Evolutionary conservation across 2,329 filamentous ascomycete genomes (phyloP), one percentile per base, ranked within the genome.

Genomic region (Septoria linicola): DNA sequence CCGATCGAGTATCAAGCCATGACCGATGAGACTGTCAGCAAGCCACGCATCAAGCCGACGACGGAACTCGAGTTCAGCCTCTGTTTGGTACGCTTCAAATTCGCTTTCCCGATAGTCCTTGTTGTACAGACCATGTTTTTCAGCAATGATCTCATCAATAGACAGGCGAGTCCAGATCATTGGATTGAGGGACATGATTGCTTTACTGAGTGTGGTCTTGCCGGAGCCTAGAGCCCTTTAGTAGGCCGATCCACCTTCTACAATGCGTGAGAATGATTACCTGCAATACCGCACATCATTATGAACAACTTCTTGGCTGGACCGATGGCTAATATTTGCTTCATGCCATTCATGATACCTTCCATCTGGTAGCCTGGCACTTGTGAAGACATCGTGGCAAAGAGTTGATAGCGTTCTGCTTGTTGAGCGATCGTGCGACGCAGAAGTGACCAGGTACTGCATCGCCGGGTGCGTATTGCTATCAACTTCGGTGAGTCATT

Each of bases 231-330:
- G n/a, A n/a, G n/a, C n/a, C n/a, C n/a, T n/a, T n/a, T n/a, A n/a
- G n/a, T n/a, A n/a, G n/a, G n/a, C n/a, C n/a, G n/a, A n/a, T n/a
- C n/a, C n/a, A n/a, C n/a, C n/a, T n/a, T n/a, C n/a, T n/a, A n/a
- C n/a, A n/a, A n/a, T n/a, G n/a, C n/a, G n/a, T n/a, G n/a, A n/a
- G n/a, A n/a, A n/a, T n/a, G n/a, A n/a, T n/a, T n/a, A n/a, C 46
- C 51, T 23, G 46, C 46, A 21, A 54, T 54, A 10, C 46, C 51
- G 20, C 51, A 54, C n/a, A 41, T 54, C 46, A 54, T 54, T 8
- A 50, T 6, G 7, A 44, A 43, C 2, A 53, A 13, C 27, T 30
- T 30, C 13, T 13, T 13, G 13, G 7, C 39, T 17, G 37, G 37
- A 30, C 7, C 27, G 27, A 30, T n/a, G n/a, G n/a, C n/a, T n/a